These are phyloP conservation scores for Fraxinus ornus DNA, from an alignment of 305 asterid genomes.

Conservation along the genomic window DNA sequence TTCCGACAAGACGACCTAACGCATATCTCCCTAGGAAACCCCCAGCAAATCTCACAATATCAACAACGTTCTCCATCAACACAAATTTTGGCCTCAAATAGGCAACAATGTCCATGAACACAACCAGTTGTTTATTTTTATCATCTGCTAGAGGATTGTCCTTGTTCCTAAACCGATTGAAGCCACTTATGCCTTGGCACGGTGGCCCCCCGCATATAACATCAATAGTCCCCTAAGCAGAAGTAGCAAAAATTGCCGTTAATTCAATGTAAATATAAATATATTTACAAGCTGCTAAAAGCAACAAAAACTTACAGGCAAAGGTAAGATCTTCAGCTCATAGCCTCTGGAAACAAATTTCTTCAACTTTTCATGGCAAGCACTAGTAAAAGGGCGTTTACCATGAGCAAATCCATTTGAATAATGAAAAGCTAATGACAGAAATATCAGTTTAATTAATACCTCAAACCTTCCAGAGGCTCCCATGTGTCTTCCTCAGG, in stretches of 20 bases:
- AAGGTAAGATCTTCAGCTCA: slow-evolving; percentile 54
- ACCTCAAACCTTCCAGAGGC: slow-evolving; percentile 78
- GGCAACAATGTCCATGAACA: slow-evolving; percentile 68
- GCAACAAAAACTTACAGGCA: slow-evolving; percentile 61
- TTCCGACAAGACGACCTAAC: slow-evolving; percentile 55
- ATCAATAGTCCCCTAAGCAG: slow-evolving; percentile 66
- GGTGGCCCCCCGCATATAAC: slow-evolving; percentile 97
- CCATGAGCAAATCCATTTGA: neutral
- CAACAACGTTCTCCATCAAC: slow-evolving; percentile 90
- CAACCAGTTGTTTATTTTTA: slow-evolving; percentile 64
- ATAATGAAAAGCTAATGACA: neutral
- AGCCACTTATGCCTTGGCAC: slow-evolving; percentile 96
- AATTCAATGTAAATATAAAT: neutral
- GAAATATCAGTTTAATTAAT: neutral
- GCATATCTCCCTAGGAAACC: slow-evolving; percentile 83
- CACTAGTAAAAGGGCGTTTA: slow-evolving; percentile 31
- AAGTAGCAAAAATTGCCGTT: neutral
- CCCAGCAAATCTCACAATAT: slow-evolving; percentile 54
- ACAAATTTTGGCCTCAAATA: slow-evolving; percentile 61
- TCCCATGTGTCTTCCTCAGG: slow-evolving; percentile 83
- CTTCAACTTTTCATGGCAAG: slow-evolving; percentile 56
- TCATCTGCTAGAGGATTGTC: slow-evolving; percentile 56
- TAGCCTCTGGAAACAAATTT: slow-evolving; percentile 55
- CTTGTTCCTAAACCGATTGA: slow-evolving; percentile 62
- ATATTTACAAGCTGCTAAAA: neutral